Percentiles rank a stretch among this genome's conserved stretches.
Conservation (phyloP, 106 monocot species). For the Dioscorea alata region DNA sequence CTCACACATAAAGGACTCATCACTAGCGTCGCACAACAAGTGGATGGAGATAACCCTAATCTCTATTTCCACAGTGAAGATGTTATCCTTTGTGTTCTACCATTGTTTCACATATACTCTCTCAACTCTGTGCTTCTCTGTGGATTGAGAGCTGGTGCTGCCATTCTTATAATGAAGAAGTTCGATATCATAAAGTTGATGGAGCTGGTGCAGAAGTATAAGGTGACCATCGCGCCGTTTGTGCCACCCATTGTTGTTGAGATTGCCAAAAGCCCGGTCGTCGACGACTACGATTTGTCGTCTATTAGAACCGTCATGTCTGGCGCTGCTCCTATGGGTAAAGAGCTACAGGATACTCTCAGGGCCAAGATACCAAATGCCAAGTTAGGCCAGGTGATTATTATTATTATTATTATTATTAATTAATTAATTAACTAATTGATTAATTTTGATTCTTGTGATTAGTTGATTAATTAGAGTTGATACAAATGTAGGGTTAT, state of each 20-base stretch:
- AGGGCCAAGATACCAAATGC: slow-evolving; percentile 58
- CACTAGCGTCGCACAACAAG: slow-evolving; percentile 77
- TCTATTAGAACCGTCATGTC: slow-evolving; percentile 61
- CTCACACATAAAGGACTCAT: slow-evolving; percentile 66
- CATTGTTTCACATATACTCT: slow-evolving; percentile 87
- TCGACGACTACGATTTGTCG: slow-evolving; percentile 48
- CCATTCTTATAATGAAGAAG: slow-evolving; percentile 61
- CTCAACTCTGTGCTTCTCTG: slow-evolving; percentile 73
- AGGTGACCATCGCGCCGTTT: slow-evolving; percentile 63
- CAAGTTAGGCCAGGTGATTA: slow-evolving; percentile 56
- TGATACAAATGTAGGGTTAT: slow-evolving; percentile 35
- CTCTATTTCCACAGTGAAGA: slow-evolving; percentile 44
- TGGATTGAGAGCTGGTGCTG: slow-evolving; percentile 48
- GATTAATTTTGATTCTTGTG: too few relatives aligned
- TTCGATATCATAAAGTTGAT: slow-evolving; percentile 54
- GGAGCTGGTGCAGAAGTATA: slow-evolving; percentile 56
- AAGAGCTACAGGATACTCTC: slow-evolving; percentile 60
- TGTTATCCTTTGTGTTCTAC: slow-evolving; percentile 71
- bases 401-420: too few relatives aligned
- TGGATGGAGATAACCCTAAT: slow-evolving; percentile 83
- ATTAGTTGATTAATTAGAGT: not conserved
- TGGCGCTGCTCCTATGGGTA: slow-evolving; percentile 86
- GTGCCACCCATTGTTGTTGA: slow-evolving; percentile 76
- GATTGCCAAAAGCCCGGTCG: slow-evolving; percentile 39
- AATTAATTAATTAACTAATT: too few relatives aligned